These are phyloP conservation scores for Xylariaceae sp. DNA, from an alignment of 2,329 filamentous ascomycete species.

Conservation along the genomic window DNA sequence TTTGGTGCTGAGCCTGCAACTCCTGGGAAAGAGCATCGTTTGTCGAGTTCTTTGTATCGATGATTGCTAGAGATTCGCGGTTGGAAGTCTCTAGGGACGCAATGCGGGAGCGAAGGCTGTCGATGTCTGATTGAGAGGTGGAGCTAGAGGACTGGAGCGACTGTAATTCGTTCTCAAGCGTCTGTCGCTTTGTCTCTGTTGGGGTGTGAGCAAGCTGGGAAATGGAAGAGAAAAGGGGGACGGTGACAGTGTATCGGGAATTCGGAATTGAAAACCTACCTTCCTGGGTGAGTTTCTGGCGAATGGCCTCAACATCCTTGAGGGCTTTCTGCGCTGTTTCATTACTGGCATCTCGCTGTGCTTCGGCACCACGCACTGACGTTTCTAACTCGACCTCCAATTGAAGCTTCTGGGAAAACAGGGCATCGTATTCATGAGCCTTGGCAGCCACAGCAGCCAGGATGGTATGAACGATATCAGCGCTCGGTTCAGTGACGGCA, in stretches of 20 bases:
- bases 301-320: conserved; percentile 75
- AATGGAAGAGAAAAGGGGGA: neutral
- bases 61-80: conserved; percentile 78
- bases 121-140: conserved; percentile 68
- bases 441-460: conserved; percentile 71
- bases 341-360: conserved; percentile 76
- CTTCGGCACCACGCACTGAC: conserved; percentile 75
- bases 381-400: conserved; percentile 91
- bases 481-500: conserved; percentile 63
- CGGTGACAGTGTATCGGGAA: neutral
- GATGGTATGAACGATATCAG: conserved; percentile 70
- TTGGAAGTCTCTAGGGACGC: conserved; percentile 85
- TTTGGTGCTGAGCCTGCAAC: conserved; percentile 81
- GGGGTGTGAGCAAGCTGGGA: conserved; percentile 14
- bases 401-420: conserved; percentile 83
- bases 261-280: conserved; percentile 47
- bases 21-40: conserved; percentile 84
- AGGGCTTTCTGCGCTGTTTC: conserved; percentile 74
- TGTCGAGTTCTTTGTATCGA: conserved; percentile 83
- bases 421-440: conserved; percentile 73
- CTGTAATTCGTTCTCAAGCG: conserved; percentile 77
- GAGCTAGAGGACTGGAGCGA: conserved; percentile 68
- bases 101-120: conserved; percentile 75
- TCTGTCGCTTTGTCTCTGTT: conserved; percentile 68
- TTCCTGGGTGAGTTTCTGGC: conserved; percentile 75